Evolutionary conservation across 345 rosid genomes (phyloP).

Genomic region (Aquilaria malaccensis): DNA sequence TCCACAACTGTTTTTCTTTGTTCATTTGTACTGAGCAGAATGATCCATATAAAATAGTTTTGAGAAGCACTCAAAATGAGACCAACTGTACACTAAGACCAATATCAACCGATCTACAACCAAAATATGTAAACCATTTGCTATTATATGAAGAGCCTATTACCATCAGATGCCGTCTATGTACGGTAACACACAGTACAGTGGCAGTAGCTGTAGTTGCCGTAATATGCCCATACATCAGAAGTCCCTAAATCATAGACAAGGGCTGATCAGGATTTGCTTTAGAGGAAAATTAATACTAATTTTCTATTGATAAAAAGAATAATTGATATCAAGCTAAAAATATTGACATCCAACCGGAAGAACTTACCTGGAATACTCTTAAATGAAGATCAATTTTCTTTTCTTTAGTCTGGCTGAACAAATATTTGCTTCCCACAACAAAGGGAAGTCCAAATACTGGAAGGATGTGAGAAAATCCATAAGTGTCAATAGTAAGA

Average conservation of each 20-base stretch:
- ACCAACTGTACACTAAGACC: no score
- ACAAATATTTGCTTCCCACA: slow-evolving; percentile 17
- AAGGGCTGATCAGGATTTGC: slow-evolving; percentile 6
- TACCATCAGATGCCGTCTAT: slow-evolving; percentile 94
- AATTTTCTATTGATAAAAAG: background rate
- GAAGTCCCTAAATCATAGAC: slow-evolving; percentile 39
- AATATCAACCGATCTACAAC: no score
- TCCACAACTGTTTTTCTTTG: background rate
- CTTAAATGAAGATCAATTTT: slow-evolving; percentile 14
- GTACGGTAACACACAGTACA: slow-evolving; percentile 69
- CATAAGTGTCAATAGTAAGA: slow-evolving; percentile 80
- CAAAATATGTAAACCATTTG: background rate
- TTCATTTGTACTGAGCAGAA: background rate
- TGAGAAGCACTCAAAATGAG: background rate
- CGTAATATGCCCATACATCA: slow-evolving; percentile 61
- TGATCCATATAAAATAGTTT: slow-evolving; percentile 10
- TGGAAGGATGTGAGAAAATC: slow-evolving; percentile 76
- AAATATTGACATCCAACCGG: slow-evolving; percentile 1
- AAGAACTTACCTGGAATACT: slow-evolving; percentile 47
- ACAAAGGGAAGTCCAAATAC: slow-evolving; percentile 77
- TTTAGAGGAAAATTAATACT: slow-evolving; percentile 1
- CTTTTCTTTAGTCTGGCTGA: slow-evolving; percentile 18
- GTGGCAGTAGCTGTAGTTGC: slow-evolving; percentile 55
- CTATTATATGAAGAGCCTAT: background rate
- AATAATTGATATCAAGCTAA: background rate